A percentile compares a stretch with the other conserved stretches of the same genome.
Conservation (phyloP, 192 early-diverging fungal genomes). For the Hyaloraphidium curvatum region DNA sequence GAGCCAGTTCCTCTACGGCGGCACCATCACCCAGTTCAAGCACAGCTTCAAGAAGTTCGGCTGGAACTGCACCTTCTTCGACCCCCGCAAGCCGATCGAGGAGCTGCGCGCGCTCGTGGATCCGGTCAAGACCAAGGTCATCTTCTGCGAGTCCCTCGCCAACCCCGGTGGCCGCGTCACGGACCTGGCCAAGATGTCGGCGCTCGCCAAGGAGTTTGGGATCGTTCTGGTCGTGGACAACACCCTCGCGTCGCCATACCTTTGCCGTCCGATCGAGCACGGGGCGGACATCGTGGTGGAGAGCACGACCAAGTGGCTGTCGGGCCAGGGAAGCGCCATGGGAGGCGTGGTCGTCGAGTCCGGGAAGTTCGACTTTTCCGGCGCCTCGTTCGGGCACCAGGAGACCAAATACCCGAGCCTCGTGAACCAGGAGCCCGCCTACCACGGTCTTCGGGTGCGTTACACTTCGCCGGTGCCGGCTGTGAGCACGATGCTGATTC, state of each 20-base stretch:
- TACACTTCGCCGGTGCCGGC: not conserved
- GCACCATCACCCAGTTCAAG: constrained; percentile 1
- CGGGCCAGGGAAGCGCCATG: not conserved
- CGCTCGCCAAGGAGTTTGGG: not conserved
- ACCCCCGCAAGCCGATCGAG: not conserved
- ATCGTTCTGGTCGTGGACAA: constrained; percentile 4
- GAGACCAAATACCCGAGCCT: not conserved
- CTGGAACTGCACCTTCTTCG: not conserved
- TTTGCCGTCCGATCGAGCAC: constrained; percentile 3
- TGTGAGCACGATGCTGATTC: not conserved
- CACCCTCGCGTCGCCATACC: constrained; percentile 4
- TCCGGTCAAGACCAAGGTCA: not conserved
- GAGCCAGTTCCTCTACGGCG: constrained; percentile 1
- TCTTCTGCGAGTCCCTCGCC: not conserved
- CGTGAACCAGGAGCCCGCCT: not conserved
- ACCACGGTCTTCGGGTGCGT: not conserved
- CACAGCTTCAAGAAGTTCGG: not conserved
- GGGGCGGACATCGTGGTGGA: constrained; percentile 2
- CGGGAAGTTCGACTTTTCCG: not conserved
- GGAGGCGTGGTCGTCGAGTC: constrained; percentile 4
- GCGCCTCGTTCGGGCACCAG: no score
- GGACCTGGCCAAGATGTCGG: not conserved
- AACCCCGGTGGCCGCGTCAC: not conserved
- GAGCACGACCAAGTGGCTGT: not conserved
- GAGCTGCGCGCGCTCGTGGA: not conserved